Base-by-base conservation (phyloP, 352 stramenopile genomes). In the Phytopythium montanum region DNA sequence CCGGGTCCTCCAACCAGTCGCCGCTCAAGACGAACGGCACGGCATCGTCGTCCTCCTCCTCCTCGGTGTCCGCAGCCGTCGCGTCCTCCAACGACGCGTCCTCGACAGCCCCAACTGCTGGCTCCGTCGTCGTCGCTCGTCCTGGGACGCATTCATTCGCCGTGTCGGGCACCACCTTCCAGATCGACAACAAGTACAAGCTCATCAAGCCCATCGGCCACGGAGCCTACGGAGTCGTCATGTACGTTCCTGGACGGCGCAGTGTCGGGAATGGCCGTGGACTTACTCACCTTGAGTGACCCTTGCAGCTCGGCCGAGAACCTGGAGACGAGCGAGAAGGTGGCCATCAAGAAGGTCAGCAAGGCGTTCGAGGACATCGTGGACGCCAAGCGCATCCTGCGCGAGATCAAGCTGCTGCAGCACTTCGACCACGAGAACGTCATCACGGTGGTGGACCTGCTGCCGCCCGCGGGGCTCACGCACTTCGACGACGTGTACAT, bases 401-500 rank as follows among this genome's bases (percentile, higher is more conserved):
- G 97, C 25, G 97, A 99, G 74, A 98, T 99, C 68, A 95, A 96
- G 56, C 72, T 98, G 39, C 66, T 98, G 48, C 87, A 96, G 63
- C 88, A 96, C 54, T 96, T 99, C 83, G 80, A 95, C 54, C 92
- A 97, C 69, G 89, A 98, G 70, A 98, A 98, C 56, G 83, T 99
- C 60, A 97, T 99, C 45, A 89, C 87, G 53, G 95, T 99, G 67
- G 74, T 97, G 9, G 96, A 99, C 65, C 86, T 99, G 73, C 85
- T 98, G 74, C 91, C 94, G 23, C 96, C 97, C 5, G 76, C 81
- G 50, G 97, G 90, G 29, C 72, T 98, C 9, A 79, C 91, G 59
- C 85, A 98, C 57, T 99, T 98, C 65, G 85, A 98, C 61, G 96
- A 99, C 72, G 94, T 99, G 25, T 99, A 99, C 75, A 98, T 99